Base-by-base conservation (phyloP, 1,284 basidiomycete species). In the Apiotrichum domesticum region DNA sequence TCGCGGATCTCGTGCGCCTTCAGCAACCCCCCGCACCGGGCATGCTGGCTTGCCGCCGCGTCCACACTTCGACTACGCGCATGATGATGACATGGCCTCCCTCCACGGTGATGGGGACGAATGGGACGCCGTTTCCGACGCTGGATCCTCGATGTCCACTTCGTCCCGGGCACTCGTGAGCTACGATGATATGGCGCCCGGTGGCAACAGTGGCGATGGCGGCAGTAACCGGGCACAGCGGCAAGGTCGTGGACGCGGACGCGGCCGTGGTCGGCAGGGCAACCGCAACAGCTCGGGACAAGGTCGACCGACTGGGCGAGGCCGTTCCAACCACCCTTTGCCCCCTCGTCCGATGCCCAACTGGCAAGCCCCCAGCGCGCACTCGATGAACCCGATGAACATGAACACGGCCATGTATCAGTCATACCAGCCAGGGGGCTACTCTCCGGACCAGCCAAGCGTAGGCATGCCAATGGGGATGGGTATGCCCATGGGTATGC, bases 51-150 rank as follows among this genome's bases (percentile, higher is more conserved):
- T 73, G 32, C 71, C 72, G 8, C 34, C 58, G 0, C 51, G 68
- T 40, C 71, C 69, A 9, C 72, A 74, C 62, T 72, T 70, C 52
- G 72, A 74, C 56, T 69, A 68, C 59, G 64, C 66, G n/a, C 61
- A 63, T 3, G 46, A 58, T 13, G 60, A 63, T 9, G 62, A 62
- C 21, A 52, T 52, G 15, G 55, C 46, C 42, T 55, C 63, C 6
- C 57, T 67, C 47, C 64, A 70, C 45, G 69, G 65, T 32, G 70
- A 56, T 21, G 63, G 52, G 7, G 44, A 62, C 44, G 13, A 64
- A 60, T 56, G 57, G 54, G 51, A 61, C 50, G 10, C 55, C 51
- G 56, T 66, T 62, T 35, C 65, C 52, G 54, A 65, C 61, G 42
- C 39, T 14, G 51, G 48, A 3, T 29, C n/a, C 11, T 33, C 49